phyloP scores from a whole-genome alignment of 257 asterid genomes.

The Plantago ovata region DNA sequence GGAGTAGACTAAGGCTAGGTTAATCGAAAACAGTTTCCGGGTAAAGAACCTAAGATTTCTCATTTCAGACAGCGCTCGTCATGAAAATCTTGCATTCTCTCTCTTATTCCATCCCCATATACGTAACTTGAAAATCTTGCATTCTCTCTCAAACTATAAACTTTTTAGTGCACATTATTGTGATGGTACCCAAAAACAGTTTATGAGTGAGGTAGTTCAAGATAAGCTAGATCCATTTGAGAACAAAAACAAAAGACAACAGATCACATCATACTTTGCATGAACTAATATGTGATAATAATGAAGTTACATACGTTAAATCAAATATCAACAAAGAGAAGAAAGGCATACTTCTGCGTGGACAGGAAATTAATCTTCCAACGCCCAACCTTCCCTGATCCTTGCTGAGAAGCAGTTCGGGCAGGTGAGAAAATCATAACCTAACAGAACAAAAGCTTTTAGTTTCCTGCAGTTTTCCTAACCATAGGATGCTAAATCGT shows the following conservation, averaged over 20 bases:
- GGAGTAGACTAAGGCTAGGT: too few species aligned
- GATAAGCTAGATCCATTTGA: constrained; percentile 15
- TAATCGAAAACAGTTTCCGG: too few species aligned
- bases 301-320: not conserved
- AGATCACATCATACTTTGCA: not conserved
- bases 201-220: constrained; percentile 7
- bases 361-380: constrained; percentile 96
- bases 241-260: constrained; percentile 13
- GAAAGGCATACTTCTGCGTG: constrained; percentile 69
- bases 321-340: constrained; percentile 20
- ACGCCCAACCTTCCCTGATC: constrained; percentile 91
- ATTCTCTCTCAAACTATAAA: too few species aligned
- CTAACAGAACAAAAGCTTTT: constrained; percentile 25
- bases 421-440: constrained; percentile 92
- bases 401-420: constrained; percentile 94
- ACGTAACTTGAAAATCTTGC: too few species aligned
- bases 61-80: too few species aligned
- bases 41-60: too few species aligned
- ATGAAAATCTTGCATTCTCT: too few species aligned
- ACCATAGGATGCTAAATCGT: too few species aligned
- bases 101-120: too few species aligned
- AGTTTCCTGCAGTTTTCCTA: too few species aligned
- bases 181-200: constrained; percentile 6
- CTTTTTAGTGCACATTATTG: too few species aligned
- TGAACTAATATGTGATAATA: not conserved